Conservation (phyloP, 164 flowering plant genomes). For the Saururus chinensis region DNA sequence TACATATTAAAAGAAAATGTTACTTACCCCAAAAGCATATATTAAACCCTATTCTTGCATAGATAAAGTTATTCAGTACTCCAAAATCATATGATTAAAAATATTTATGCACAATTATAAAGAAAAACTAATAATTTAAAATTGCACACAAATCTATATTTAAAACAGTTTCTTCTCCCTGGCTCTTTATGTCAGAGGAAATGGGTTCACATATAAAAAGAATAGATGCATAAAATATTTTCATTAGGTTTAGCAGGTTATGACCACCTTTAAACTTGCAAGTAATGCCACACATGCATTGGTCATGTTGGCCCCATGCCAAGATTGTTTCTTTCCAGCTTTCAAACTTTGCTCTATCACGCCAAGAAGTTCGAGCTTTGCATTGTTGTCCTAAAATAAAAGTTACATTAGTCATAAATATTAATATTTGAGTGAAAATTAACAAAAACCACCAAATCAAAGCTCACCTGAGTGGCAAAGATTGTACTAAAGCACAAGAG, state of each 20-base stretch:
- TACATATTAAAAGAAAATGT: too few species aligned
- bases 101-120: too few species aligned
- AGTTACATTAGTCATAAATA: constrained; percentile 1
- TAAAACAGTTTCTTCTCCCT: too few species aligned
- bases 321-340: constrained; percentile 70
- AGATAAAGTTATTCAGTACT: too few species aligned
- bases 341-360: constrained; percentile 75
- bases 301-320: constrained; percentile 66
- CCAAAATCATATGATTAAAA: too few species aligned
- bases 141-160: too few species aligned
- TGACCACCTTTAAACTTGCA: constrained; percentile 74
- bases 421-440: background rate
- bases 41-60: too few species aligned
- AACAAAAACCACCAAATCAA: constrained; percentile 1
- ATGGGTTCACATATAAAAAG: background rate
- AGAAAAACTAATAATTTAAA: too few species aligned
- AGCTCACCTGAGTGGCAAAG: constrained; percentile 74
- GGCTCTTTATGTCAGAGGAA: too few species aligned
- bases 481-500: constrained; percentile 76
- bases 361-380: constrained; percentile 71
- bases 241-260: background rate
- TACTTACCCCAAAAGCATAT: too few species aligned
- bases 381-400: constrained; percentile 54
- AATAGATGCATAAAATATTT: background rate
- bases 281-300: constrained; percentile 88